phyloP scores from a whole-genome alignment of 2,329 filamentous ascomycete genomes.

The Rasamsonia emersonii region DNA sequence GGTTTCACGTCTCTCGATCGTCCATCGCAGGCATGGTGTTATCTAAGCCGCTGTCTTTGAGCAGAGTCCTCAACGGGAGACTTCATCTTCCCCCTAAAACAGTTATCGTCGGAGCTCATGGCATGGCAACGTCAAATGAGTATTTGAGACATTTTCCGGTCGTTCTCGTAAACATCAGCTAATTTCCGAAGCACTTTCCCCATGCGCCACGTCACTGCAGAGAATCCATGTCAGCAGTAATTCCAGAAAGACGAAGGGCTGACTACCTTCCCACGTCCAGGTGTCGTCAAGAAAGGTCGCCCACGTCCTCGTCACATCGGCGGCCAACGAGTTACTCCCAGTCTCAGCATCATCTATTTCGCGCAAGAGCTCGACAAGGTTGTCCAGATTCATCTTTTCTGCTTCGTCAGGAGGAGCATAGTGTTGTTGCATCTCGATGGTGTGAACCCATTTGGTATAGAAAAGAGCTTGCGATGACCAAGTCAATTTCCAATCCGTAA shows the following conservation, averaged over 20 bases:
- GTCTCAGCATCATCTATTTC: slow-evolving; percentile 16
- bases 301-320: slow-evolving; percentile 19
- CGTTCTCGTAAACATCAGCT: slow-evolving; percentile 12
- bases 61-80: too few species aligned
- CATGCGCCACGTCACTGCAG: slow-evolving; percentile 14
- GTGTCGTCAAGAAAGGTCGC: slow-evolving; percentile 21
- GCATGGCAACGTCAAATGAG: background rate
- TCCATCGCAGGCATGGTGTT: too few species aligned
- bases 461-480: slow-evolving; percentile 15
- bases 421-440: slow-evolving; percentile 15
- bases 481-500: background rate
- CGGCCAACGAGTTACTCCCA: slow-evolving; percentile 14
- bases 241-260: background rate
- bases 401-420: slow-evolving; percentile 11
- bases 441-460: slow-evolving; percentile 26
- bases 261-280: slow-evolving; percentile 17
- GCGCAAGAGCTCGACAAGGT: slow-evolving; percentile 15
- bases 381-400: slow-evolving; percentile 18
- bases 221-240: slow-evolving; percentile 1
- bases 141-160: background rate
- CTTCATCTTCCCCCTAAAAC: too few species aligned
- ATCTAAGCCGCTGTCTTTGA: too few species aligned
- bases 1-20: too few species aligned
- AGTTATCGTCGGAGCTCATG: too few species aligned
- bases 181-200: slow-evolving; percentile 13